Evolutionary conservation across 140 eudicot genomes (phyloP).

Genomic region (Anethum foeniculum): DNA sequence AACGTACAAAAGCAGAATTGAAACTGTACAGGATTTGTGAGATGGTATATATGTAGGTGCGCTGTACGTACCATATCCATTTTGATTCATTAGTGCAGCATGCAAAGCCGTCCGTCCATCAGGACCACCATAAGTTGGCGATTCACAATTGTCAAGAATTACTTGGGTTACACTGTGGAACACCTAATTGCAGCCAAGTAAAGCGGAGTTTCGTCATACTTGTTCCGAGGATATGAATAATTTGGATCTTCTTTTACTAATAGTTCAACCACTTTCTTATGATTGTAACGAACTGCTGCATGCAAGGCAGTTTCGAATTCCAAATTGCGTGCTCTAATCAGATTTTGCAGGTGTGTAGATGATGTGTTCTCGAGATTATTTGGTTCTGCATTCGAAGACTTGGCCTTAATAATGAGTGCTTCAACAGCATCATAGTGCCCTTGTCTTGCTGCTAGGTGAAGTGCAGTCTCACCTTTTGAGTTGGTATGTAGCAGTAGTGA

Average conservation of each 20-base stretch:
- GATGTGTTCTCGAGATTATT: background rate
- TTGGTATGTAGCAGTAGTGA: no score
- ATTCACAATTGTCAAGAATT: background rate
- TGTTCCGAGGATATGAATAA: background rate
- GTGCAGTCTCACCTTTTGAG: no score
- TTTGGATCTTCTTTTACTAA: background rate
- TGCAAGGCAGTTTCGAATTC: conserved; percentile 4
- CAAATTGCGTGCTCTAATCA: background rate
- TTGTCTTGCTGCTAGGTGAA: no score
- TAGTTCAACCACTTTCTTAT: background rate
- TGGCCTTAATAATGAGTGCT: no score
- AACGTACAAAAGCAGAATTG: no score
- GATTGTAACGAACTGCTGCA: background rate
- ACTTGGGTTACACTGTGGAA: rapidly evolving
- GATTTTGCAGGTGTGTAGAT: background rate
- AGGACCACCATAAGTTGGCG: background rate
- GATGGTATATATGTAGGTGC: no score
- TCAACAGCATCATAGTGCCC: no score
- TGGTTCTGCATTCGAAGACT: no score
- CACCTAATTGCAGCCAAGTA: background rate
- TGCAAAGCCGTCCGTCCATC: background rate
- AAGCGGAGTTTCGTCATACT: background rate
- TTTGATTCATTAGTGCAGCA: background rate
- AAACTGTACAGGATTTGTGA: no score
- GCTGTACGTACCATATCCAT: background rate